phyloP scores from a whole-genome alignment of 345 rosid species.

The Boechera divaricarpa region DNA sequence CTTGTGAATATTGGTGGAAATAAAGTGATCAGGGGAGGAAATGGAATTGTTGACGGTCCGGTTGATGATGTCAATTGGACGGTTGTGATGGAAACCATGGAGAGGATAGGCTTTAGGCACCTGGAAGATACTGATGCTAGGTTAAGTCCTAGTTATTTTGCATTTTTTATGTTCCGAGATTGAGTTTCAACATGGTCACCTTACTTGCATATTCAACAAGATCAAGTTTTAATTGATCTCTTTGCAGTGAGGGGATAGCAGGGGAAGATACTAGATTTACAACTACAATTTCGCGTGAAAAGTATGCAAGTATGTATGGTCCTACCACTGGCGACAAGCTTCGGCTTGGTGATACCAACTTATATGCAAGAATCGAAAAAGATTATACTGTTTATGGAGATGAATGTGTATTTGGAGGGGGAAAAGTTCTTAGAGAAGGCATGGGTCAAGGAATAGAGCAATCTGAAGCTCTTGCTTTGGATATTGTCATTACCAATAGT shows the following conservation, averaged over 20 bases:
- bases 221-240: conserved; percentile 28
- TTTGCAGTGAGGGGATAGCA: conserved; percentile 71
- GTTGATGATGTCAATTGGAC: conserved; percentile 52
- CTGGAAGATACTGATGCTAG: conserved; percentile 69
- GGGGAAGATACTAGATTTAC: conserved; percentile 69
- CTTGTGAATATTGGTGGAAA: conserved; percentile 88
- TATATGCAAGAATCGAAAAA: conserved; percentile 85
- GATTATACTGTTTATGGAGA: conserved; percentile 87
- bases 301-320: conserved; percentile 91
- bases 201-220: conserved; percentile 1
- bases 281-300: conserved; percentile 57
- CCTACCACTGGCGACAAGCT: conserved; percentile 94
- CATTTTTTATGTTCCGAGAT: conserved; percentile 20
- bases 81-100: conserved; percentile 55
- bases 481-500: conserved; percentile 85
- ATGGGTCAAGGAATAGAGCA: conserved; percentile 84
- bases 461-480: conserved; percentile 59
- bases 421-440: conserved; percentile 97
- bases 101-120: conserved; percentile 52
- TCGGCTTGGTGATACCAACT: conserved; percentile 83
- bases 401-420: conserved; percentile 98
- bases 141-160: conserved; percentile 50
- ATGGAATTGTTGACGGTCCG: conserved; percentile 71
- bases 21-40: conserved; percentile 86
- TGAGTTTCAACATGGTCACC: neutral